phyloP scores from a whole-genome alignment of 2,329 filamentous ascomycete genomes.

The Epichloe uncinata region DNA sequence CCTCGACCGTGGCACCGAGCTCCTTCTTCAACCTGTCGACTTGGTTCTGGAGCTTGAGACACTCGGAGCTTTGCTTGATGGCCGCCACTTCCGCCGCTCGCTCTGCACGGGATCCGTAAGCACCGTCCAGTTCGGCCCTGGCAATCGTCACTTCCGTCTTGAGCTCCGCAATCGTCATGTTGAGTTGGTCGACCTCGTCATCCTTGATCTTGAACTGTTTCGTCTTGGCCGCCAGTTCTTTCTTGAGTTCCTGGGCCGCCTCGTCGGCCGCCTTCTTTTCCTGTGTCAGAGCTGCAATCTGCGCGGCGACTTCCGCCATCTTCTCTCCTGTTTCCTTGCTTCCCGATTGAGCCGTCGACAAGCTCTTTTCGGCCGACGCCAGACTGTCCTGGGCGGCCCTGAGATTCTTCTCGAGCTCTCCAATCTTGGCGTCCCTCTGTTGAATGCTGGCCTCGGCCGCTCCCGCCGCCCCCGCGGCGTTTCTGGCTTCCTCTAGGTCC shows the following conservation, averaged over 20 bases:
- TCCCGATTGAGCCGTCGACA: constrained; percentile 23
- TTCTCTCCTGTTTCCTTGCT: constrained; percentile 23
- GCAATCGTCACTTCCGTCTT: constrained; percentile 50
- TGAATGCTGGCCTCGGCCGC: constrained; percentile 15
- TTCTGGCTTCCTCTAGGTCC: constrained; percentile 30
- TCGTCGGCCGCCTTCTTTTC: constrained; percentile 18
- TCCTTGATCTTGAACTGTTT: constrained; percentile 35
- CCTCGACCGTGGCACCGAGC: constrained; percentile 35
- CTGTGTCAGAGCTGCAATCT: constrained; percentile 16
- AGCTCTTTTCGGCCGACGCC: constrained; percentile 18
- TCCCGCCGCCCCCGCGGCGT: constrained; percentile 12
- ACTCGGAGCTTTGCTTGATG: constrained; percentile 34
- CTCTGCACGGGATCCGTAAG: constrained; percentile 45
- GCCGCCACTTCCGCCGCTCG: constrained; percentile 45
- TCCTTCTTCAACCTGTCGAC: constrained; percentile 37
- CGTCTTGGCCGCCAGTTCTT: constrained; percentile 21
- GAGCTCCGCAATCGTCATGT: constrained; percentile 40
- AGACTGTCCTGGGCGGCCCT: constrained; percentile 9
- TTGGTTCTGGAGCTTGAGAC: constrained; percentile 31
- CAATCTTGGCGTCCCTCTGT: constrained; percentile 25
- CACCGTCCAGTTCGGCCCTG: constrained; percentile 48
- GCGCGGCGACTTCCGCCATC: constrained; percentile 11
- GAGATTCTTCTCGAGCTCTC: constrained; percentile 23
- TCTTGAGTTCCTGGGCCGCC: constrained; percentile 14
- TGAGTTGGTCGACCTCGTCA: constrained; percentile 35